Percentiles rank a stretch among this genome's conserved stretches.
These are phyloP conservation scores for Leishmania lainsoni DNA, from an alignment of 208 protist species.

Conservation along the genomic window DNA sequence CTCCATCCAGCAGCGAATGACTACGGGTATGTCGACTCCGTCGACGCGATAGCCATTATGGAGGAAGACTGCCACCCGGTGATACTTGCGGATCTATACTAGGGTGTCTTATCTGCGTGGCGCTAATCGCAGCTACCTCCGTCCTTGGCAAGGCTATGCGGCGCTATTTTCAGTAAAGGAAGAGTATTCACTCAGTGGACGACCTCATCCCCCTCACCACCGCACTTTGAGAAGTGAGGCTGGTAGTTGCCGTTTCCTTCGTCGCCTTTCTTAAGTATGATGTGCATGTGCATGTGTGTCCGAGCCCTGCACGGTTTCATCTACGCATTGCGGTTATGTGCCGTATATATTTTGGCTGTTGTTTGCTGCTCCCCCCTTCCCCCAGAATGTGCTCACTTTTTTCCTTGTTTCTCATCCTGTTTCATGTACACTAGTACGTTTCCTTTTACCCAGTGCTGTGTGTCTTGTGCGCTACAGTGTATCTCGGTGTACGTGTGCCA, in stretches of 20 bases:
- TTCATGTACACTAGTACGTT: conserved; percentile 8
- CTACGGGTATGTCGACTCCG: conserved; percentile 29
- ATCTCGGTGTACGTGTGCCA: neutral
- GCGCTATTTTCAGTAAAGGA: neutral
- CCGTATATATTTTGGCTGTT: neutral
- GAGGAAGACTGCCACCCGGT: conserved; percentile 22
- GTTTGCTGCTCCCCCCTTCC: neutral
- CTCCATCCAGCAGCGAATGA: conserved; percentile 53
- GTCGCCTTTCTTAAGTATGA: neutral
- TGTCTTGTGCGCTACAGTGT: neutral
- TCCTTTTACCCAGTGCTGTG: neutral
- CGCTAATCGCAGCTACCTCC: neutral
- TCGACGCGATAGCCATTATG: conserved; percentile 24
- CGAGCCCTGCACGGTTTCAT: neutral
- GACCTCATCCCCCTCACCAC: neutral
- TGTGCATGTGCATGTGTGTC: neutral
- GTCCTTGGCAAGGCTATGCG: neutral
- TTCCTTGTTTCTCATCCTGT: conserved; percentile 2
- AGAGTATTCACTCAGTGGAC: neutral
- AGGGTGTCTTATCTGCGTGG: neutral
- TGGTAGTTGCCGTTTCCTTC: neutral
- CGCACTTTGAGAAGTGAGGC: neutral
- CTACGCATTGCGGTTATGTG: neutral
- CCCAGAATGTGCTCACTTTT: neutral
- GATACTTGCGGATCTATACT: neutral